Conservation (phyloP, 306 rosid species). For the Begonia loranthoides region DNA sequence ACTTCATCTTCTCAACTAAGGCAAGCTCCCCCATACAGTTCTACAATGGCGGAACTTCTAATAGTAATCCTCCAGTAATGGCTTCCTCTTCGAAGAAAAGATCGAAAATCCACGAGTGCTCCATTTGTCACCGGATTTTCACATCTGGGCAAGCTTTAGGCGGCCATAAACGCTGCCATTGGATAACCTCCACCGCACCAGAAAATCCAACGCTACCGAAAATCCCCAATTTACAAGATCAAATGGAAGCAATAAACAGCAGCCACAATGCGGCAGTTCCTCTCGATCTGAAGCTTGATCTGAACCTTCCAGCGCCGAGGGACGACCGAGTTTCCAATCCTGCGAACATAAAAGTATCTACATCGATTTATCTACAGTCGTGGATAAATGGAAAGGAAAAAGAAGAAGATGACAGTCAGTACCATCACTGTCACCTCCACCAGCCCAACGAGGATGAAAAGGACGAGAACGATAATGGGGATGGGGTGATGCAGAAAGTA, state of each 20-base stretch:
- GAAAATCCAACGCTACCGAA: constrained; percentile 41
- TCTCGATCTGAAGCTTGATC: constrained; percentile 67
- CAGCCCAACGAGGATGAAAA: not conserved
- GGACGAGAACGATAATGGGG: constrained; percentile 14
- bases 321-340: constrained; percentile 10
- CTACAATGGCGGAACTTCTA: constrained; percentile 20
- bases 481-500: constrained; percentile 26
- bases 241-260: constrained; percentile 25
- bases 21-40: constrained; percentile 29
- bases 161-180: constrained; percentile 90
- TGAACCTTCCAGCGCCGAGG: constrained; percentile 60
- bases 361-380: constrained; percentile 47
- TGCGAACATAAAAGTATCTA: constrained; percentile 17
- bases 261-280: constrained; percentile 37
- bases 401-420: constrained; percentile 2
- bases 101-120: constrained; percentile 79
- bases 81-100: constrained; percentile 51
- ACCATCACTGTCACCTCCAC: too few species aligned
- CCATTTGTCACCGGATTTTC: constrained; percentile 82
- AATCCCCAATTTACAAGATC: constrained; percentile 62
- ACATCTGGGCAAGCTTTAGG: constrained; percentile 92
- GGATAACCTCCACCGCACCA: constrained; percentile 71
- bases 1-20: constrained; percentile 30
- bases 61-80: not conserved
- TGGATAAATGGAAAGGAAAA: constrained; percentile 28